phyloP scores from a whole-genome alignment of 495 filamentous ascomycete species.

The Oleoguttula mirabilis region DNA sequence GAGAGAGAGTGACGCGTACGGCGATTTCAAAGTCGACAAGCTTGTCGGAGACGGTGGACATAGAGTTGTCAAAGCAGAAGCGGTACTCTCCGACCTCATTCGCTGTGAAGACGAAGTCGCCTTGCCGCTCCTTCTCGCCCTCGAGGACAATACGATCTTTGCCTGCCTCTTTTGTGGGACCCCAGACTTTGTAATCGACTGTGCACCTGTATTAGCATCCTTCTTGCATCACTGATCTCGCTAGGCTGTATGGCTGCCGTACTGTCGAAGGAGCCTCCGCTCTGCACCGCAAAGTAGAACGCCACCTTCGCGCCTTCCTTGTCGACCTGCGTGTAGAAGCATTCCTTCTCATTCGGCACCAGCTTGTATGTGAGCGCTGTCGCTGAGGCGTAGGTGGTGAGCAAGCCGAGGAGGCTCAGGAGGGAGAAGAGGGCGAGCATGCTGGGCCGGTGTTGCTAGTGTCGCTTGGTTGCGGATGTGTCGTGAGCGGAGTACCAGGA shows the following conservation, averaged over 20 bases:
- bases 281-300: conserved; percentile 92
- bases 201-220: conserved; percentile 65
- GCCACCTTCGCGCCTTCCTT: conserved; percentile 74
- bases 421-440: conserved; percentile 24
- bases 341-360: conserved; percentile 78
- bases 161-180: conserved; percentile 43
- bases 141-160: conserved; percentile 67
- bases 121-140: conserved; percentile 84
- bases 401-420: conserved; percentile 49
- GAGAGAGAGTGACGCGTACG: conserved; percentile 39
- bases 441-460: no score
- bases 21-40: conserved; percentile 98
- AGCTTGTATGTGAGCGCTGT: conserved; percentile 95
- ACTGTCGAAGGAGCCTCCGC: conserved; percentile 17
- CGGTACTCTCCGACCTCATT: conserved; percentile 85
- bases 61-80: conserved; percentile 98
- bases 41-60: conserved; percentile 96
- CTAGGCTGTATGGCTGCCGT: background rate
- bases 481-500: no score
- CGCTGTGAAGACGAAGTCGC: conserved; percentile 96
- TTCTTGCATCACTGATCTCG: conserved; percentile 65
- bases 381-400: conserved; percentile 48
- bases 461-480: no score
- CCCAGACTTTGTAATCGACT: conserved; percentile 79
- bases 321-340: conserved; percentile 77